Base-by-base conservation (phyloP, 345 rosid genomes). In the Excoecaria cochinchinensis region DNA sequence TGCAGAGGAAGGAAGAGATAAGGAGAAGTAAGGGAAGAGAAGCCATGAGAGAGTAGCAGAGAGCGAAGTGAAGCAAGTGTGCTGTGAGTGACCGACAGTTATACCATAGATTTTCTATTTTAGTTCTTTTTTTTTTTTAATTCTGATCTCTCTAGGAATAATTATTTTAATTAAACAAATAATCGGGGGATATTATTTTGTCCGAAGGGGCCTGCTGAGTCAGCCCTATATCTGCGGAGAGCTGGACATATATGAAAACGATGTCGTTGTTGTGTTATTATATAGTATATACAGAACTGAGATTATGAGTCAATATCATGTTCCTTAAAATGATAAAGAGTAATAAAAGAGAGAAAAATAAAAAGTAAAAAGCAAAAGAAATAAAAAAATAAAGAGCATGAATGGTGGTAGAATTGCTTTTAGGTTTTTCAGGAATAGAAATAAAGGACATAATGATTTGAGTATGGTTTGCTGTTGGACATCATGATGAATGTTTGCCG, bases 1-100 rank as follows among this genome's bases (percentile, higher is more conserved):
- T 3, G 10, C 42, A 79, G 52, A 67, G 7, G 46, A 44, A 13
- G 40, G 60, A 16, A 68, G 67, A 24, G 76, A 78, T 17, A 82
- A 75, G 46, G 78, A 46, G 44, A 78, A 78, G n/a, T 74, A 61
- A 58, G 75, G 71, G 52, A 59, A 55, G 51, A 76, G 70, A 3
- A 67, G 83, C 85, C 87, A 86, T 74, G 74, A 72, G 15, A 58
- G 66, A 66, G 80, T 53, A 73, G 78, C 36, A 55, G 5, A 70
- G 70, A 72, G 64, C 16, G 66, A 13, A 58, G 73, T 40, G 57
- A 14, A 67, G n/a, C 13, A 70, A 71, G 78, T 39, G 73, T 4
- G 40, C 63, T 52, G 36, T 42, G 46, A 21, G 40, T n/a, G 53
- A 64, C 81, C 74, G 83, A 82, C 84, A 38, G 63, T 39, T 66